These are phyloP conservation scores for Paecilomyces fulvus DNA, from an alignment of 2,329 filamentous ascomycete genomes.

Conservation along the genomic window DNA sequence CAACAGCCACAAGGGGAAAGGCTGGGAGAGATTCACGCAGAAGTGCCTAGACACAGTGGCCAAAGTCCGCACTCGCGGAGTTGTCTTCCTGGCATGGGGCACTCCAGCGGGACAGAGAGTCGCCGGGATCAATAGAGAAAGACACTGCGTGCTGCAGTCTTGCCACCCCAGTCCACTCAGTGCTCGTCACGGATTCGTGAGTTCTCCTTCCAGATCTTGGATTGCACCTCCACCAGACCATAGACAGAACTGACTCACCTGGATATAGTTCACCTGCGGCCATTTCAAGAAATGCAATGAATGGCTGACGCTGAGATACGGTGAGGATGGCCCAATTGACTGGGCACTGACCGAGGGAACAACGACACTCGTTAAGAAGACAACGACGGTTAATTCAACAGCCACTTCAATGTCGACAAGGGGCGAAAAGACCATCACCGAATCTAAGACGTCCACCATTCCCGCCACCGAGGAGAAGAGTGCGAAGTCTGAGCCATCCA, in stretches of 20 bases:
- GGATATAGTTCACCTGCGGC: conserved; percentile 31
- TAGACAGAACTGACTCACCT: not conserved
- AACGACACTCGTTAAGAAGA: conserved; percentile 6
- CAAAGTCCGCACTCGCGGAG: conserved; percentile 64
- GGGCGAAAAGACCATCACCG: conserved; percentile 9
- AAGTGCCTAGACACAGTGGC: conserved; percentile 82
- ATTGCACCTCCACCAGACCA: not conserved
- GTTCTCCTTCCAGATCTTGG: conserved; percentile 18
- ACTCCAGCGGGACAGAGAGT: conserved; percentile 74
- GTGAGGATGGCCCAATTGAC: conserved; percentile 70
- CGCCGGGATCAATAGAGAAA: conserved; percentile 59
- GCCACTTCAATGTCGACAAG: conserved; percentile 7
- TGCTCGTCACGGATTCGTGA: conserved; percentile 67
- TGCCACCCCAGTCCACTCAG: conserved; percentile 93
- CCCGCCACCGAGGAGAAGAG: not conserved
- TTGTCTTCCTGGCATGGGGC: conserved; percentile 95
- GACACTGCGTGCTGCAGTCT: conserved; percentile 74
- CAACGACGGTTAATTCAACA: conserved; percentile 4
- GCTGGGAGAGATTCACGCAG: conserved; percentile 92
- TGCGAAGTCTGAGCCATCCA: conserved; percentile 9
- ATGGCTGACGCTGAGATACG: conserved; percentile 74
- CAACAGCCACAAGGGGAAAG: conserved; percentile 74
- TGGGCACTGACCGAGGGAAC: conserved; percentile 56
- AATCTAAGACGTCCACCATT: not conserved
- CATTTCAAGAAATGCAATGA: conserved; percentile 42